Conservation (phyloP, 495 filamentous ascomycete genomes). For the Evansstolkia leycettana region DNA sequence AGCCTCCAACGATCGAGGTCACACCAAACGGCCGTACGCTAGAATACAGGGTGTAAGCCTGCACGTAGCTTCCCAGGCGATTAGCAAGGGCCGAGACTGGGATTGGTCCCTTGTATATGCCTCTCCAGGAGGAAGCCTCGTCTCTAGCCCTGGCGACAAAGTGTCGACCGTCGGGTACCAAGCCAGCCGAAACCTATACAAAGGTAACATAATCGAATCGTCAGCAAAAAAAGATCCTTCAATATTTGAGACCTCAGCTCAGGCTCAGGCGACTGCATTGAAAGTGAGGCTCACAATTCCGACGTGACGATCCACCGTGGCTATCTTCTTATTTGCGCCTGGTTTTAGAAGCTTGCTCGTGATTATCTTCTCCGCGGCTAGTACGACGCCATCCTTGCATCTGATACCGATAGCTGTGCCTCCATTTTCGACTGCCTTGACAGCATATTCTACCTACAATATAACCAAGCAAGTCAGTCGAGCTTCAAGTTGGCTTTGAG, state of each 20-base stretch:
- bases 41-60: conserved; percentile 93
- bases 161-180: conserved; percentile 89
- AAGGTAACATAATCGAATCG: conserved; percentile 1
- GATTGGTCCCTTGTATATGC: conserved; percentile 83
- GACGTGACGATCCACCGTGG: conserved; percentile 84
- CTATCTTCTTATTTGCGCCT: conserved; percentile 90
- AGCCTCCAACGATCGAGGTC: conserved; percentile 86
- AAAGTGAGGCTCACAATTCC: conserved; percentile 59
- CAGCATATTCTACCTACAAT: conserved; percentile 80
- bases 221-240: not conserved
- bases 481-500: too few relatives aligned
- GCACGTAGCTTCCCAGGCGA: conserved; percentile 87
- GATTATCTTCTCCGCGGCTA: conserved; percentile 94
- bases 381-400: conserved; percentile 92
- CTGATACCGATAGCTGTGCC: conserved; percentile 93
- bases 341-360: conserved; percentile 89
- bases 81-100: conserved; percentile 73
- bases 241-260: too few relatives aligned
- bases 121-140: conserved; percentile 81
- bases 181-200: conserved; percentile 74
- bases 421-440: conserved; percentile 97
- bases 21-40: conserved; percentile 94
- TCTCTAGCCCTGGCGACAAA: conserved; percentile 90
- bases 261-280: too few relatives aligned
- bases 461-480: conserved; percentile 1